Conservation (phyloP, 495 filamentous ascomycete genomes). For the Penicillium fimorum region DNA sequence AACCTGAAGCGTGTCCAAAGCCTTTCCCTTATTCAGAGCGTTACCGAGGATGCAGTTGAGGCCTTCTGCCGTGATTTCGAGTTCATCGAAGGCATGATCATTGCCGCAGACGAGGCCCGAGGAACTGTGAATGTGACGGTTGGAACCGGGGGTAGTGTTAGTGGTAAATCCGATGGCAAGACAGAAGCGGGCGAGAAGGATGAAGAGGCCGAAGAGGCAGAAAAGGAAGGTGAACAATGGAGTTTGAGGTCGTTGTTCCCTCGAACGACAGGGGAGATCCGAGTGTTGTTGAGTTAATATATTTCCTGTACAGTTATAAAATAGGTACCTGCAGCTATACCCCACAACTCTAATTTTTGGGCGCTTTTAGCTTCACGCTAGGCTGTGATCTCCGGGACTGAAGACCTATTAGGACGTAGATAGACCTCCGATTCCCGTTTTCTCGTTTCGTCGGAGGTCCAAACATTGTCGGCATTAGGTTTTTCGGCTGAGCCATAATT, state of each 20-base stretch:
- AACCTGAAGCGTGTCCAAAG: slow-evolving; percentile 72
- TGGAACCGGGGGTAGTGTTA: slow-evolving; percentile 31
- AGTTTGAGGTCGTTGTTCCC: slow-evolving; percentile 71
- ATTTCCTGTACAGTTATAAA: not conserved
- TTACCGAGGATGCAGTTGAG: slow-evolving; percentile 82
- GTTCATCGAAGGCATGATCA: slow-evolving; percentile 71
- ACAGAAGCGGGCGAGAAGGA: slow-evolving; percentile 23
- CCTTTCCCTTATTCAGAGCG: slow-evolving; percentile 61
- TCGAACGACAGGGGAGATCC: slow-evolving; percentile 79
- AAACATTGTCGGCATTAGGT: too few species aligned
- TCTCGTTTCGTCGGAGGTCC: too few species aligned
- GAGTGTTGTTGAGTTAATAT: slow-evolving; percentile 64
- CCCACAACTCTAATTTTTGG: too few species aligned
- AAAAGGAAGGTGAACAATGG: slow-evolving; percentile 33
- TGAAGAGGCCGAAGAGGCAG: slow-evolving; percentile 34
- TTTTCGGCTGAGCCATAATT: too few species aligned
- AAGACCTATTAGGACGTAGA: too few species aligned
- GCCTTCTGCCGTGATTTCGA: slow-evolving; percentile 90
- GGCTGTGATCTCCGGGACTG: too few species aligned
- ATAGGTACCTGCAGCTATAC: too few species aligned
- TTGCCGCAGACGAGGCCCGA: slow-evolving; percentile 55
- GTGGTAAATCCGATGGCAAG: slow-evolving; percentile 24
- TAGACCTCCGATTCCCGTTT: too few species aligned
- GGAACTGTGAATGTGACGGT: slow-evolving; percentile 32
- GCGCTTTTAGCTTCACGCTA: too few species aligned